These are phyloP conservation scores for Globisporangium acanthophoron DNA, from an alignment of 352 stramenopile species.

Conservation along the genomic window DNA sequence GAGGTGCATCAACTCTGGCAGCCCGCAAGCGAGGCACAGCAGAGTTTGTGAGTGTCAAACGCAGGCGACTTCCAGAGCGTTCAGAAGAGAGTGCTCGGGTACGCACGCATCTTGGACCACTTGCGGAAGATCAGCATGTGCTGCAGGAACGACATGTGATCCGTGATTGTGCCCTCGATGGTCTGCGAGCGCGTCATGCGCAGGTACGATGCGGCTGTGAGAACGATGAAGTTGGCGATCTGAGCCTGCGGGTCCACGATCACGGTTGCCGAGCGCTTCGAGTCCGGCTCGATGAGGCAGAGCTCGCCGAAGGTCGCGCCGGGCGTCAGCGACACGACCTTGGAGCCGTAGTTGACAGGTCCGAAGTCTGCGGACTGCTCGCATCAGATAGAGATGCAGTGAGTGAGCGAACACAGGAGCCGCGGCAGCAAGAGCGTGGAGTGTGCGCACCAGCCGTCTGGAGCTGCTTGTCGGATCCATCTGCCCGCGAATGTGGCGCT, in stretches of 20 bases:
- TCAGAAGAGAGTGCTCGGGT: not conserved
- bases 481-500: slow-evolving; percentile 38
- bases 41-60: not conserved
- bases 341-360: slow-evolving; percentile 41
- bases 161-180: slow-evolving; percentile 79
- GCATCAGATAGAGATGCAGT: not conserved
- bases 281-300: slow-evolving; percentile 82
- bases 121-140: slow-evolving; percentile 71
- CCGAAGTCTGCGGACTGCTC: slow-evolving; percentile 26
- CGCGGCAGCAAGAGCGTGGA: not conserved
- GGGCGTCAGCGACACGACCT: slow-evolving; percentile 69
- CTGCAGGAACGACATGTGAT: slow-evolving; percentile 81
- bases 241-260: slow-evolving; percentile 61
- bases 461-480: slow-evolving; percentile 38
- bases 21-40: not conserved
- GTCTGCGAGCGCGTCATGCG: slow-evolving; percentile 78
- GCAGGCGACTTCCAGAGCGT: too few relatives aligned
- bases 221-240: slow-evolving; percentile 81
- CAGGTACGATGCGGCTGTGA: slow-evolving; percentile 74
- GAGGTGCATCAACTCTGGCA: slow-evolving; percentile 75
- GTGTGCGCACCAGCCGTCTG: slow-evolving; percentile 25
- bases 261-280: slow-evolving; percentile 79
- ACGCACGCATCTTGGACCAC: slow-evolving; percentile 81
- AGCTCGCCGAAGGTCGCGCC: slow-evolving; percentile 81
- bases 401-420: not conserved